These are phyloP conservation scores for Hymenoscyphus scutula DNA, from an alignment of 2,329 filamentous ascomycete genomes.

Conservation along the genomic window DNA sequence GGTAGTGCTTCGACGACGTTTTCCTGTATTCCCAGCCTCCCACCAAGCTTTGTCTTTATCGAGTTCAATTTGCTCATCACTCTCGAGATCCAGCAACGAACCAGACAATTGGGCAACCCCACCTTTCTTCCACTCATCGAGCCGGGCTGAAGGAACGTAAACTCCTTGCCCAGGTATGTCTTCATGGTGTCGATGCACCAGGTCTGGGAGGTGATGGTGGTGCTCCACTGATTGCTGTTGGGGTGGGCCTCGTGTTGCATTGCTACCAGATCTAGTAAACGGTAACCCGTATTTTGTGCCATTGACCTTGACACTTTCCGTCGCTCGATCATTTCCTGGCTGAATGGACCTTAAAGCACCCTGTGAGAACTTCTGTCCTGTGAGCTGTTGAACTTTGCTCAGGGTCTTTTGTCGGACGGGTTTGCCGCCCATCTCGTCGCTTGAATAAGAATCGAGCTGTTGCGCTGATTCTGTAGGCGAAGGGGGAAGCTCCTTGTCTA, in stretches of 20 bases:
- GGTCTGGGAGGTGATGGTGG: constrained; percentile 32
- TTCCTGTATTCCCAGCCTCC: constrained; percentile 57
- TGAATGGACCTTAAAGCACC: constrained; percentile 13
- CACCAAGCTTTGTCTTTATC: constrained; percentile 70
- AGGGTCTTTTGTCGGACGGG: constrained; percentile 30
- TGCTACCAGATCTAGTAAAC: constrained; percentile 22
- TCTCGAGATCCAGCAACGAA: constrained; percentile 58
- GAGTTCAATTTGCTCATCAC: constrained; percentile 35
- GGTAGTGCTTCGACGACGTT: constrained; percentile 39
- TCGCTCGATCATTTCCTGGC: constrained; percentile 21
- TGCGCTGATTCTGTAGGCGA: constrained; percentile 16
- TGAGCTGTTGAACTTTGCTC: constrained; percentile 34
- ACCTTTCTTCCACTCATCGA: constrained; percentile 73
- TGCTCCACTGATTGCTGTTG: constrained; percentile 19
- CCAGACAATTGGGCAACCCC: constrained; percentile 60
- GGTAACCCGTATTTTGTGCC: constrained; percentile 25
- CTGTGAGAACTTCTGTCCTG: constrained; percentile 23
- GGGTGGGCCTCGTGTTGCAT: background rate
- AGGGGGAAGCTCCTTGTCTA: constrained; percentile 27
- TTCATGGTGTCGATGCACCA: constrained; percentile 33
- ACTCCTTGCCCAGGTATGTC: constrained; percentile 48
- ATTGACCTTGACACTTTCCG: constrained; percentile 26
- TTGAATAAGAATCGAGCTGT: constrained; percentile 20
- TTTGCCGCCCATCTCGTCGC: constrained; percentile 19
- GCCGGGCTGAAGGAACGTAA: constrained; percentile 57